Conservation (phyloP, 352 stramenopile genomes). For the Pythium monospermum region DNA sequence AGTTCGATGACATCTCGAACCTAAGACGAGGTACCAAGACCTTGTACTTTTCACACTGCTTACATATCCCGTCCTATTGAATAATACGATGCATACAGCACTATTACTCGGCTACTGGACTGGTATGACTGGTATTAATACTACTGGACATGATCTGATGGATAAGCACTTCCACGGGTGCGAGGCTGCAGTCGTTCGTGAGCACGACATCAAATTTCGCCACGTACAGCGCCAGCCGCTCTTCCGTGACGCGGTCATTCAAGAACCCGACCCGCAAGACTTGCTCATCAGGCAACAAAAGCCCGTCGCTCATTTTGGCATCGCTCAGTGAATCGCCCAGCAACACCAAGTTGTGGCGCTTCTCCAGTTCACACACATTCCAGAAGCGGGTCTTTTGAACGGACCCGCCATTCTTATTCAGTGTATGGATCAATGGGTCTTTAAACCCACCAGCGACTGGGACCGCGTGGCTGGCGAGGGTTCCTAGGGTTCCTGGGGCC, state of each 20-base stretch:
- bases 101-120: no score
- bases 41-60: no score
- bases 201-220: constrained; percentile 72
- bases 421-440: constrained; percentile 41
- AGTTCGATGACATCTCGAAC: no score
- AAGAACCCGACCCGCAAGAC: constrained; percentile 56
- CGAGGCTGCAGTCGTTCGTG: constrained; percentile 63
- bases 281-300: constrained; percentile 29
- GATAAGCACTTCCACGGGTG: constrained; percentile 50
- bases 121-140: no score
- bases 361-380: constrained; percentile 30
- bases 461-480: no score
- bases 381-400: constrained; percentile 48
- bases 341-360: constrained; percentile 50
- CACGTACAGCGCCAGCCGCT: constrained; percentile 50
- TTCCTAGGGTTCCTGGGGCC: no score
- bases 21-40: no score
- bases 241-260: constrained; percentile 50
- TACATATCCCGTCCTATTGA: no score
- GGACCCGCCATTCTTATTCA: constrained; percentile 64
- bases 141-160: no score
- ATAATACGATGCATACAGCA: no score
- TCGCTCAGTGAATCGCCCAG: constrained; percentile 54
- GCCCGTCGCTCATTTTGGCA: constrained; percentile 37
- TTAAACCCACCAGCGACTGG: no score